Percentiles rank a stretch among this genome's conserved stretches.
phyloP scores from a whole-genome alignment of 2,329 filamentous ascomycete species.

The Fusarium oligoseptatum region DNA sequence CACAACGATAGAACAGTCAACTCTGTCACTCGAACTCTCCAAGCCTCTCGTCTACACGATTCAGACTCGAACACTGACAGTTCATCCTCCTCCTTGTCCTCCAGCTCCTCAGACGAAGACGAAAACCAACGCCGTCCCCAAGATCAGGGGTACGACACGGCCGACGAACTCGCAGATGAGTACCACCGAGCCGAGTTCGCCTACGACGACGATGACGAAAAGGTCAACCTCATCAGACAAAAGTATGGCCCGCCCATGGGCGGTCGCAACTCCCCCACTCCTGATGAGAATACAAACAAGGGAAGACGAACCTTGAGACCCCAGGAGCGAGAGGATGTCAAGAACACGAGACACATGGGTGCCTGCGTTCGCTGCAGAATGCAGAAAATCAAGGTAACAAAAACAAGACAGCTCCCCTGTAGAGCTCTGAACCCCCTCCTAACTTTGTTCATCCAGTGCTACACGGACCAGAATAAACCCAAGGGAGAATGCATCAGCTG shows the following conservation, averaged over 20 bases:
- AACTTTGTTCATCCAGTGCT: conserved; percentile 54
- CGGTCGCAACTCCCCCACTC: neutral
- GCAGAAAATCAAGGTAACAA: conserved; percentile 40
- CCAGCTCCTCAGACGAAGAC: neutral
- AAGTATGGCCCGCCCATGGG: neutral
- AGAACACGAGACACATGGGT: conserved; percentile 6
- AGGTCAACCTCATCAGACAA: neutral
- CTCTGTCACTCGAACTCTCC: neutral
- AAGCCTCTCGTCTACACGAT: neutral
- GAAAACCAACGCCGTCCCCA: neutral
- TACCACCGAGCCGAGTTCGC: neutral
- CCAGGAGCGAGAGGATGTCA: conserved; percentile 2
- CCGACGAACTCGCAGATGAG: neutral
- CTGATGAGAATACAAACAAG: neutral
- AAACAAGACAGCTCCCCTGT: neutral
- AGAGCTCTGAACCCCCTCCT: neutral
- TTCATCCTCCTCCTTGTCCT: neutral
- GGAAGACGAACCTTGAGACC: conserved; percentile 7
- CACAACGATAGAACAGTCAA: neutral
- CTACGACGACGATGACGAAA: conserved; percentile 6
- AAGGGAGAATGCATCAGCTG: conserved; percentile 58
- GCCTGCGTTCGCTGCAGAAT: conserved; percentile 41
- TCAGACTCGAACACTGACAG: neutral
- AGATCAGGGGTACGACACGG: neutral
- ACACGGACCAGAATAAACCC: conserved; percentile 48